Conservation (phyloP, 2,329 filamentous ascomycete species). For the Botrytis pseudocinerea region DNA sequence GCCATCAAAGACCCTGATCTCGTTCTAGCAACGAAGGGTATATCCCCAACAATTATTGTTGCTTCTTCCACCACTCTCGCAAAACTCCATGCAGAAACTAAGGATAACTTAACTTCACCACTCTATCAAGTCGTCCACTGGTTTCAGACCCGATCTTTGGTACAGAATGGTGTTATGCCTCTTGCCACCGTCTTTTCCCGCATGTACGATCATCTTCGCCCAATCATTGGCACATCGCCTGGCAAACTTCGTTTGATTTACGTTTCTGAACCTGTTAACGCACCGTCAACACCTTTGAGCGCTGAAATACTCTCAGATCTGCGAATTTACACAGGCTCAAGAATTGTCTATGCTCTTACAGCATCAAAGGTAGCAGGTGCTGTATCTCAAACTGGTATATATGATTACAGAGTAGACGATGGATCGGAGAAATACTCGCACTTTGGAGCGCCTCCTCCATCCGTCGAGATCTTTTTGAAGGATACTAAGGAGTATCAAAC, state of each 20-base stretch:
- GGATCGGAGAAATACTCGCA: constrained; percentile 53
- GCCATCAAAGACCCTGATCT: constrained; percentile 73
- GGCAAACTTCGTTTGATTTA: constrained; percentile 81
- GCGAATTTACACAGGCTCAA: constrained; percentile 75
- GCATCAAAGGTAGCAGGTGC: constrained; percentile 83
- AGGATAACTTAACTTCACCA: constrained; percentile 58
- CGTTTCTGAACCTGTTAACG: constrained; percentile 70
- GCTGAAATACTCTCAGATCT: constrained; percentile 75
- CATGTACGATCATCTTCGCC: constrained; percentile 60
- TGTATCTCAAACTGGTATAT: constrained; percentile 81
- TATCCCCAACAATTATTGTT: constrained; percentile 81
- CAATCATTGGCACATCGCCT: constrained; percentile 59
- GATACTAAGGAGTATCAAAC: constrained; percentile 62
- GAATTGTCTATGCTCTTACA: constrained; percentile 83
- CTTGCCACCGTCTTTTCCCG: constrained; percentile 61
- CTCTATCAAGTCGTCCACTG: constrained; percentile 69
- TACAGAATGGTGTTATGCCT: constrained; percentile 72
- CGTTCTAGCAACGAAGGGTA: constrained; percentile 66
- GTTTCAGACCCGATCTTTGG: constrained; percentile 68
- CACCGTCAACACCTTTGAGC: constrained; percentile 62
- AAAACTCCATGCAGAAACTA: constrained; percentile 64
- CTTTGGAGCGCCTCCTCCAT: constrained; percentile 80
- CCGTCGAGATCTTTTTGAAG: constrained; percentile 73
- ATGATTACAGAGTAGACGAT: constrained; percentile 71
- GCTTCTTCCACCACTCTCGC: constrained; percentile 73